A percentile compares a stretch with the other conserved stretches of the same genome.
phyloP scores from a whole-genome alignment of 75 land plant species.

The Ceratopteris richardii region DNA sequence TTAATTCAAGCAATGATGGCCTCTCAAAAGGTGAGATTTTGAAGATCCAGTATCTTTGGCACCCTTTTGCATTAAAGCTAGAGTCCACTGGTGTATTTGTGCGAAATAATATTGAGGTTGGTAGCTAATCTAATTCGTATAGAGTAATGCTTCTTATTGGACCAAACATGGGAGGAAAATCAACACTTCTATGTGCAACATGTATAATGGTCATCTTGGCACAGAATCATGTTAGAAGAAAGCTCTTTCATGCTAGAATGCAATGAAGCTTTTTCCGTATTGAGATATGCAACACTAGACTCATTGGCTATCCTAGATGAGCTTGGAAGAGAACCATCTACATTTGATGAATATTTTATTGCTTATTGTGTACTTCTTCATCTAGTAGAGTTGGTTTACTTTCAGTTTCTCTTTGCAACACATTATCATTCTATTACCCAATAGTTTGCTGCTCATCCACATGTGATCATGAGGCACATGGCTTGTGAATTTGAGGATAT shows the following conservation, averaged over 20 bases:
- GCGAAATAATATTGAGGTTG: constrained; percentile 71
- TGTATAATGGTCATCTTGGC: constrained; percentile 87
- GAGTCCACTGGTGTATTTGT: constrained; percentile 36
- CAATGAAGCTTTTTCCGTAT: constrained; percentile 77
- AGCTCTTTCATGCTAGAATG: constrained; percentile 90
- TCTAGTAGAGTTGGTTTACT: constrained; percentile 67
- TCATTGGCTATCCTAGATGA: constrained; percentile 92
- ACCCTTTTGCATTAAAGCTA: constrained; percentile 55
- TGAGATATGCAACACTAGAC: constrained; percentile 63
- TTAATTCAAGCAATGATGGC: constrained; percentile 21
- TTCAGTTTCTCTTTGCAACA: constrained; percentile 85
- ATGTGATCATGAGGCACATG: constrained; percentile 76
- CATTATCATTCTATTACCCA: constrained; percentile 87
- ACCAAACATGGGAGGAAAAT: constrained; percentile 99
- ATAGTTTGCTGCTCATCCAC: constrained; percentile 78
- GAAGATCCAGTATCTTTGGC: constrained; percentile 75
- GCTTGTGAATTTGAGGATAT: constrained; percentile 44
- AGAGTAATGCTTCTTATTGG: constrained; percentile 78
- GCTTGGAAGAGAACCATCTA: constrained; percentile 91
- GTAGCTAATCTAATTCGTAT: constrained; percentile 24
- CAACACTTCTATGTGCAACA: constrained; percentile 82
- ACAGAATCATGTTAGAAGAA: constrained; percentile 92
- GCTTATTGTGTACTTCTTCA: constrained; percentile 93
- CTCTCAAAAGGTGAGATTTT: constrained; percentile 43
- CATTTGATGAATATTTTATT: constrained; percentile 92